phyloP scores from a whole-genome alignment of 1,284 basidiomycete species.

The Cryptococcus sp. region DNA sequence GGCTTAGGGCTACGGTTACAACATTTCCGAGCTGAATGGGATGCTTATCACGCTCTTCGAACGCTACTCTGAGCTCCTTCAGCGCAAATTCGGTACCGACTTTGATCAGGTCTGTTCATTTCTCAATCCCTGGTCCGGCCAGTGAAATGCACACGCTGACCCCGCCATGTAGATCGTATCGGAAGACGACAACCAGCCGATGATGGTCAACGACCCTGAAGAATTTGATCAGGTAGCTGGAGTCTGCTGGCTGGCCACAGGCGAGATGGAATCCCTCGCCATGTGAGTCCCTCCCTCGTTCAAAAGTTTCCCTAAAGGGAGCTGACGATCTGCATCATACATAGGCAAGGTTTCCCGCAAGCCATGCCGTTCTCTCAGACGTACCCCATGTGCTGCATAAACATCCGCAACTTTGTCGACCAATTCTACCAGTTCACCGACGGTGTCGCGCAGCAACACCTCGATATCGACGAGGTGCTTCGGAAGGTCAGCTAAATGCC shows the following conservation, averaged over 20 bases:
- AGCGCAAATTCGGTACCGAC: constrained; percentile 74
- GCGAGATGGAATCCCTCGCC: constrained; percentile 62
- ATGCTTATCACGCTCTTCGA: constrained; percentile 86
- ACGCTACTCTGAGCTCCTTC: constrained; percentile 78
- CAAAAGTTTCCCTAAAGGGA: constrained; percentile 1
- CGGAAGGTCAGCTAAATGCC: constrained; percentile 62
- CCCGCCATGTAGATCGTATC: constrained; percentile 63
- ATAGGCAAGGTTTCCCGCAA: constrained; percentile 67
- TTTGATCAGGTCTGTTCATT: constrained; percentile 65
- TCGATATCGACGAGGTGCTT: constrained; percentile 87
- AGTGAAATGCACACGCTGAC: constrained; percentile 1
- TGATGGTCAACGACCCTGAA: constrained; percentile 70
- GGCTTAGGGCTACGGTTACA: constrained; percentile 76
- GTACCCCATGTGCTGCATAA: constrained; percentile 91
- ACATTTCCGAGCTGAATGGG: constrained; percentile 75
- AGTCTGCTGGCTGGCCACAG: constrained; percentile 77
- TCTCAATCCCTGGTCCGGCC: not conserved
- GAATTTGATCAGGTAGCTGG: constrained; percentile 76
- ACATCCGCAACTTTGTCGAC: constrained; percentile 90
- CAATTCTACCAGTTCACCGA: constrained; percentile 97
- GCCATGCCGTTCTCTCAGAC: constrained; percentile 91
- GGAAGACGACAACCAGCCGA: constrained; percentile 87
- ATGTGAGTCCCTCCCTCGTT: constrained; percentile 55
- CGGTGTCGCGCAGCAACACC: constrained; percentile 84
- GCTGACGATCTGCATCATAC: not conserved